Percentiles rank a stretch among this genome's conserved stretches.
phyloP scores from a whole-genome alignment of 768 basidiomycete genomes.

The Suillus hirtellus region DNA sequence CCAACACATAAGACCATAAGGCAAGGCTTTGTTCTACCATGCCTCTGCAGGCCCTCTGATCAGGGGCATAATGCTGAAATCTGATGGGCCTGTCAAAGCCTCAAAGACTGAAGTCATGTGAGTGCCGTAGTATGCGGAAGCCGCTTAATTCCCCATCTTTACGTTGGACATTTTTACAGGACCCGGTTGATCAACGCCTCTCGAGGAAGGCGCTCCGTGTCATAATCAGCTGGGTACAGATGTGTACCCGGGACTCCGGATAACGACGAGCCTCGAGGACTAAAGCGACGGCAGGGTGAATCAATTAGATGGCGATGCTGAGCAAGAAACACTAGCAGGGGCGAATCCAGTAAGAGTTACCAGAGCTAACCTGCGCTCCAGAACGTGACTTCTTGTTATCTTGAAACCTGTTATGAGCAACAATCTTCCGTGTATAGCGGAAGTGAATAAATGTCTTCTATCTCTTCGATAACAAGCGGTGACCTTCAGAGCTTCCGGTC shows the following conservation, averaged over 20 bases:
- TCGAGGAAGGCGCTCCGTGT: slow-evolving; percentile 12
- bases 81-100: slow-evolving; percentile 13
- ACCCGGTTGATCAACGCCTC: slow-evolving; percentile 27
- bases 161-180: slow-evolving; percentile 18
- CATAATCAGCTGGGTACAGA: slow-evolving; percentile 2
- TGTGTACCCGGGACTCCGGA: neutral
- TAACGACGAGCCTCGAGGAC: slow-evolving; percentile 7
- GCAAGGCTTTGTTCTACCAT: slow-evolving; percentile 15
- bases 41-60: neutral
- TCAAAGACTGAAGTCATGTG: slow-evolving; percentile 38
- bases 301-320: neutral
- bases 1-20: slow-evolving; percentile 34
- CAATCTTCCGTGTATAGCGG: neutral
- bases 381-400: neutral
- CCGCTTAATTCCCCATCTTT: neutral
- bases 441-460: neutral
- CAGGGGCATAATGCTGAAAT: neutral
- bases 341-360: neutral
- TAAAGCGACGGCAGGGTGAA: too few relatives aligned
- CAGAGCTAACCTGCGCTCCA: neutral
- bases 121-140: slow-evolving; percentile 10
- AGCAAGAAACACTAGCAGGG: neutral
- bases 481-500: neutral
- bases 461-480: neutral
- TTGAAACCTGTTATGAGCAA: neutral